Evolutionary conservation across 208 protist genomes (phyloP), one percentile per base, ranked within the genome.

Genomic region (Crithidia sp.): DNA sequence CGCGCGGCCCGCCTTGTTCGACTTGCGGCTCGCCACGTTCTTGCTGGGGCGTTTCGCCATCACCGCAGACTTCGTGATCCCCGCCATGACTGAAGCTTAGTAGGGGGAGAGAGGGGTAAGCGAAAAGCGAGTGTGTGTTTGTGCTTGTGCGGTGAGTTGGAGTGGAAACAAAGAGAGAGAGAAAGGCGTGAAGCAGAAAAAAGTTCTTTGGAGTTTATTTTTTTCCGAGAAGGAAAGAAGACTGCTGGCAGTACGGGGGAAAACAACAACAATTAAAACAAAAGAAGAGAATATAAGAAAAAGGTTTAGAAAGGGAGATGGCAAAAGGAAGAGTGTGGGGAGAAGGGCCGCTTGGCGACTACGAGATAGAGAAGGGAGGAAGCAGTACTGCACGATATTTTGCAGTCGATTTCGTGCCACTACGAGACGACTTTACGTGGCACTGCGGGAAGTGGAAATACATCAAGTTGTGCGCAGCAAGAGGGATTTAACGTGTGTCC

Each of bases 11-110:
- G 79, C 77, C 74, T 82, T 92, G 76, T 95, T 84, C 57, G 87
- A 78, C 71, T 89, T 89, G 47, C 92, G 89, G 65, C 85, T 90
- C 13, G 83, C 87, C 36, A 93, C 70, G 61, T 72, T 93, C 83
- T 96, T 96, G 65, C 82, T 84, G 12, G 89, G 85, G 43, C 78
- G 82, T 79, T 95, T 96, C 36, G 71, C 72, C 57, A 84, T 77
- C 1, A 87, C 63, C 8, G 85, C 84, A 49, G 77, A 76, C 67
- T 94, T 88, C 10, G 74, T 89, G 52, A 88, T 45, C 13, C 75
- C 76, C 37, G 79, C 87, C 83, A 91, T 91, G 60, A 60, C 52
- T 13, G 5, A 28, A 54, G 58, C 10, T 41, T 41, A 19, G 56
- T 28, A 64, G 5, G 13, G 7, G 16, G n/a, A 55, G 16, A 55